Percentiles rank a stretch among this genome's conserved stretches.
Conservation (phyloP, 495 filamentous ascomycete genomes). For the Trichocladium uniseriatum region DNA sequence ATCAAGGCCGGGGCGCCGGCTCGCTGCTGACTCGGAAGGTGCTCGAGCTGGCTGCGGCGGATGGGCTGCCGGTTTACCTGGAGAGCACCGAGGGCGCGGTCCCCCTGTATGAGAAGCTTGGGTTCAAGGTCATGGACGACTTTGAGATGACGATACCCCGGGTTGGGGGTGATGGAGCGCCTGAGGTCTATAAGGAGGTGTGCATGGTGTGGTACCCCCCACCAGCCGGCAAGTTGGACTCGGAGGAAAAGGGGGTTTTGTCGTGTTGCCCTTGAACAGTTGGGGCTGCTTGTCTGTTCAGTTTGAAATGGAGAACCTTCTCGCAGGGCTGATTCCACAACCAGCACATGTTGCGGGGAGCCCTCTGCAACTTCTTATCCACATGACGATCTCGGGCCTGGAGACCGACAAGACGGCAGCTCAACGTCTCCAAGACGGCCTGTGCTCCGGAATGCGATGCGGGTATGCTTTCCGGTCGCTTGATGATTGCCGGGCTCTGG, state of each 20-base stretch:
- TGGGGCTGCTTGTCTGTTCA: too few species aligned
- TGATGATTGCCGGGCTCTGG: not conserved
- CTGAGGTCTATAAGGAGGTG: slow-evolving; percentile 20
- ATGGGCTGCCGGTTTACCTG: slow-evolving; percentile 33
- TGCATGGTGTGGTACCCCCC: slow-evolving; percentile 26
- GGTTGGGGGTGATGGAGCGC: not conserved
- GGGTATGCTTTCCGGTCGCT: not conserved
- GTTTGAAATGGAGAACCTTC: too few species aligned
- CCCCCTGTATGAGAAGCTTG: slow-evolving; percentile 32
- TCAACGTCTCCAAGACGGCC: too few species aligned
- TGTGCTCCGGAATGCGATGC: too few species aligned
- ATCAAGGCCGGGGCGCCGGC: slow-evolving; percentile 35
- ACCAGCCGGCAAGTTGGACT: too few species aligned
- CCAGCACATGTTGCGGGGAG: not conserved
- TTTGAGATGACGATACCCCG: slow-evolving; percentile 27
- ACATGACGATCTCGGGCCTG: too few species aligned
- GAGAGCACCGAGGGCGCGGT: slow-evolving; percentile 36
- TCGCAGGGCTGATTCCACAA: too few species aligned
- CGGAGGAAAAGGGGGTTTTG: too few species aligned
- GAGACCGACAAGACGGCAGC: too few species aligned
- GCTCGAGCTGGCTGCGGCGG: slow-evolving; percentile 27
- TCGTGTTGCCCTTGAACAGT: too few species aligned
- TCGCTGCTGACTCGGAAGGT: slow-evolving; percentile 28
- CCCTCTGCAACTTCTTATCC: too few species aligned
- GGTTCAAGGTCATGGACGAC: slow-evolving; percentile 26